phyloP scores from a whole-genome alignment of 2,329 filamentous ascomycete species.

The Fusarium sarcochroum region DNA sequence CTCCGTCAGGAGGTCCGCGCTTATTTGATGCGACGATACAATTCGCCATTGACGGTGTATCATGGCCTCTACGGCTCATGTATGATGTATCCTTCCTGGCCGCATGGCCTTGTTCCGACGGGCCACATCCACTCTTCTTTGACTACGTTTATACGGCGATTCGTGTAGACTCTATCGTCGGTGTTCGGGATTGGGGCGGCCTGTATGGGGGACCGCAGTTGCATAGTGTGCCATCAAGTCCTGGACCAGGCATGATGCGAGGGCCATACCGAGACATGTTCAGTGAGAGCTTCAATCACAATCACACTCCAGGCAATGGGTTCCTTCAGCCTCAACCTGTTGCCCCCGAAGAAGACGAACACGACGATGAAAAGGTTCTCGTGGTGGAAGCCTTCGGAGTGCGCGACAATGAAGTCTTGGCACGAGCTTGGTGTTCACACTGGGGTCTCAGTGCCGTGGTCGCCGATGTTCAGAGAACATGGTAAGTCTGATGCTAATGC shows the following conservation, averaged over 20 bases:
- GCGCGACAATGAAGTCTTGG: conserved; percentile 81
- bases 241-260: conserved; percentile 50
- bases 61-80: conserved; percentile 73
- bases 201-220: conserved; percentile 53
- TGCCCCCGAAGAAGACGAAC: conserved; percentile 56
- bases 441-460: conserved; percentile 81
- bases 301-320: conserved; percentile 25
- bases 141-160: conserved; percentile 75
- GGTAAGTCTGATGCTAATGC: conserved; percentile 59
- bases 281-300: conserved; percentile 44
- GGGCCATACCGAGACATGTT: conserved; percentile 47
- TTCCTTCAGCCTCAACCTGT: conserved; percentile 38
- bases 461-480: conserved; percentile 77
- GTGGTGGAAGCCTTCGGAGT: conserved; percentile 81
- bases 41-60: conserved; percentile 74
- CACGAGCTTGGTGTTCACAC: conserved; percentile 82
- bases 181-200: conserved; percentile 75
- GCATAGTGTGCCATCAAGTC: conserved; percentile 55
- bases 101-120: conserved; percentile 74
- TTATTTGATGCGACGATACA: conserved; percentile 73
- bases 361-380: conserved; percentile 75
- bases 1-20: conserved; percentile 54
- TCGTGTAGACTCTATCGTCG: conserved; percentile 74
- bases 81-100: conserved; percentile 76
- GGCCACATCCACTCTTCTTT: conserved; percentile 79